Percentiles rank a stretch among this genome's conserved stretches.
Evolutionary conservation across 2,329 filamentous ascomycete species (phyloP).

Genomic region (Aspergillaceae sp.): DNA sequence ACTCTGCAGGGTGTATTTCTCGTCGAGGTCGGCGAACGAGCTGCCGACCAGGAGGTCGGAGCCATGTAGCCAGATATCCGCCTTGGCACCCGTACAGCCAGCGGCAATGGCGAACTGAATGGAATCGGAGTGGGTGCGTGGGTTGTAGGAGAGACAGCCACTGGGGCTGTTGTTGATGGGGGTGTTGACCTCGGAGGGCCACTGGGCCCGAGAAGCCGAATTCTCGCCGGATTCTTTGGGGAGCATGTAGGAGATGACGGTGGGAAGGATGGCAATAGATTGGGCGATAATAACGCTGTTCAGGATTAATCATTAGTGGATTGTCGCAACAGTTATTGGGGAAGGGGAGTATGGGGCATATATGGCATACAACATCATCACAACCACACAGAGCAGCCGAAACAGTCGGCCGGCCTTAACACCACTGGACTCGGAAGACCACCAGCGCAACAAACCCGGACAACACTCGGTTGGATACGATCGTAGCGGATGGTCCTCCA

Average conservation of each 20-base stretch:
- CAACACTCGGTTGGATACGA: constrained; percentile 23
- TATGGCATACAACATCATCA: constrained; percentile 15
- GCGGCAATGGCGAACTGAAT: constrained; percentile 14
- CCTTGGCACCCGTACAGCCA: constrained; percentile 20
- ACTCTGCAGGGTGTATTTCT: constrained; percentile 11
- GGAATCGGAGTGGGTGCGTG: constrained; percentile 10
- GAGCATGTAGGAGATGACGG: constrained; percentile 10
- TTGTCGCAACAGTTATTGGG: too few species aligned
- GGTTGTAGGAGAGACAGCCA: constrained; percentile 16
- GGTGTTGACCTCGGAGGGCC: constrained; percentile 7
- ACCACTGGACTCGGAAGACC: neutral
- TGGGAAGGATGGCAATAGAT: constrained; percentile 13
- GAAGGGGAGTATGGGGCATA: too few species aligned
- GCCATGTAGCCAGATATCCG: constrained; percentile 18
- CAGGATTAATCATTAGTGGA: neutral
- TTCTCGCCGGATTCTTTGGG: constrained; percentile 1
- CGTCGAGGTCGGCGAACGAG: constrained; percentile 4
- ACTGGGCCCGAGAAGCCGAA: constrained; percentile 5
- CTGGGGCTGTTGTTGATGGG: constrained; percentile 6
- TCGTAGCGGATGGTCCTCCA: constrained; percentile 29
- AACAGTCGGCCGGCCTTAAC: constrained; percentile 13
- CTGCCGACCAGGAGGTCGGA: constrained; percentile 15
- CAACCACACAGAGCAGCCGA: constrained; percentile 15
- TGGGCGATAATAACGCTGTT: constrained; percentile 14
- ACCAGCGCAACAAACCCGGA: constrained; percentile 13